Evolutionary conservation across 768 basidiomycete species (phyloP).

Genomic region (Trametes cingulata): DNA sequence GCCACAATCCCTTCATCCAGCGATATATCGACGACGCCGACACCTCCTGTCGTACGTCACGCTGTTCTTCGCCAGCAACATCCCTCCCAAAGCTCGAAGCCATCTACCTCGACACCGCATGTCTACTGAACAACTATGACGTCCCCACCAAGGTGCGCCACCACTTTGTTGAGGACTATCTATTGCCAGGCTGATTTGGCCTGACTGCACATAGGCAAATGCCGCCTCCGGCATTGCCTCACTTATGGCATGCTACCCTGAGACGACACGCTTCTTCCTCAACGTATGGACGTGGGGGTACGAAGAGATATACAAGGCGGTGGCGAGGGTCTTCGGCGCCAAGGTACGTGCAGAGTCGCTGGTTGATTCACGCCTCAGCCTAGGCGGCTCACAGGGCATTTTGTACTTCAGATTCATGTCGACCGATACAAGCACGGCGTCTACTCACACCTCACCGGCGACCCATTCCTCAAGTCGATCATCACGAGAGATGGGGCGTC

Average conservation of each 20-base stretch:
- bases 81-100: conserved; percentile 22
- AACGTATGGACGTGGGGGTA: conserved; percentile 98
- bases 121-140: conserved; percentile 21
- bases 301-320: conserved; percentile 82
- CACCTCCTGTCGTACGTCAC: not conserved
- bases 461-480: conserved; percentile 57
- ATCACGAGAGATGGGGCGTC: conserved; percentile 57
- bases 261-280: conserved; percentile 76
- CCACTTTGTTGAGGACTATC: too few species aligned
- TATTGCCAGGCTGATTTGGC: too few species aligned
- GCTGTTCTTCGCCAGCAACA: not conserved
- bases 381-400: too few species aligned
- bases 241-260: conserved; percentile 69
- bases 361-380: too few species aligned
- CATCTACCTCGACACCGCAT: conserved; percentile 29
- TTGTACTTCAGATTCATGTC: conserved; percentile 89
- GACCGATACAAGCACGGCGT: conserved; percentile 85
- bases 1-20: conserved; percentile 69
- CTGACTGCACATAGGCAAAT: conserved; percentile 47
- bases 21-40: conserved; percentile 54
- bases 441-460: conserved; percentile 55
- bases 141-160: conserved; percentile 20
- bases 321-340: conserved; percentile 65
- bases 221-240: conserved; percentile 68
- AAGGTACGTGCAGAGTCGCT: conserved; percentile 57